These are phyloP conservation scores for Tetrastigma voinierianum DNA, from an alignment of 164 flowering plant species.

Conservation along the genomic window DNA sequence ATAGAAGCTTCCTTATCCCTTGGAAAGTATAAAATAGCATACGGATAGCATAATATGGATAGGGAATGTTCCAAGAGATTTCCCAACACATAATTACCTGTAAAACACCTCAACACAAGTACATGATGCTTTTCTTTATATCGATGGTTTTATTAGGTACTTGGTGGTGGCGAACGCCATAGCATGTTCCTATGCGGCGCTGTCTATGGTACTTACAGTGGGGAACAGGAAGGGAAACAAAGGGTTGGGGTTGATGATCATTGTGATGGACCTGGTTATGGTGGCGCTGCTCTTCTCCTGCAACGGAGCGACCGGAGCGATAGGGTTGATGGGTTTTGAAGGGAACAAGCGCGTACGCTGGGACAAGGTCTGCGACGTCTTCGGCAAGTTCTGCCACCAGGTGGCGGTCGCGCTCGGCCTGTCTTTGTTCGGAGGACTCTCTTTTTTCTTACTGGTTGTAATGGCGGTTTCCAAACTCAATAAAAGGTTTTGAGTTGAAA, in stretches of 20 bases:
- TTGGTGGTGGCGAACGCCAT: conserved; percentile 43
- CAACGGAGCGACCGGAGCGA: conserved; percentile 52
- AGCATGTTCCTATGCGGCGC: conserved; percentile 44
- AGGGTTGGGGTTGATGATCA: conserved; percentile 11
- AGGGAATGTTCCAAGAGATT: no score
- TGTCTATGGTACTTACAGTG: conserved; percentile 31
- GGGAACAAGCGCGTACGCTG: conserved; percentile 63
- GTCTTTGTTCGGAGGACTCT: conserved; percentile 35
- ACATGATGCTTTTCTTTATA: no score
- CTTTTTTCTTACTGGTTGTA: conserved; percentile 35
- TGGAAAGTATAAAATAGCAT: no score
- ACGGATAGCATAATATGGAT: no score
- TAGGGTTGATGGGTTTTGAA: conserved; percentile 53
- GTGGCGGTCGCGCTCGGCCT: conserved; percentile 37
- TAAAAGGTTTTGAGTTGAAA: not conserved
- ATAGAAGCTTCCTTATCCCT: no score
- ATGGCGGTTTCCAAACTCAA: conserved; percentile 18
- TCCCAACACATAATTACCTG: no score
- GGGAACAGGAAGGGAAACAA: conserved; percentile 18
- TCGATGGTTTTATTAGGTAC: conserved; percentile 38
- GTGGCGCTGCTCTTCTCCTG: conserved; percentile 50
- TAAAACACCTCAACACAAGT: no score
- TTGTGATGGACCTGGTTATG: conserved; percentile 39
- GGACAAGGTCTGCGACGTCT: conserved; percentile 54
- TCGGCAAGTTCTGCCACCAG: conserved; percentile 49